Base-by-base conservation (phyloP, 2,329 filamentous ascomycete species). In the Diatrype stigma region DNA sequence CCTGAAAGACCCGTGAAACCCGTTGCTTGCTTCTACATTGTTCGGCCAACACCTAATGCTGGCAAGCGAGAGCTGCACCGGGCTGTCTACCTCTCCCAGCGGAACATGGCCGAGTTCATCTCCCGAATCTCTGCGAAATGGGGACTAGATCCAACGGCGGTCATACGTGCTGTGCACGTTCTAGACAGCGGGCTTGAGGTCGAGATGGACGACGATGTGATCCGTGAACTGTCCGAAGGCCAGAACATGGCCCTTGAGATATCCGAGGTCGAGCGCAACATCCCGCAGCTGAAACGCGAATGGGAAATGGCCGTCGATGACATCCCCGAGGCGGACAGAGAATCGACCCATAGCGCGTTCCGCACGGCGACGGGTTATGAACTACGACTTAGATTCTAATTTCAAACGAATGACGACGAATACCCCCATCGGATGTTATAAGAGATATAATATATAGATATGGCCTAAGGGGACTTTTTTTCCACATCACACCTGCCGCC, bases 21-120 rank as follows among this genome's bases (percentile, higher is more conserved):
- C 67, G 84, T 95, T 40, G 93, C 93, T 46, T 96, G 92, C 72
- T 91, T 97, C 68, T 97, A 96, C 64, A 73, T 96, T 21, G 78
- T 79, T 10, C 83, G 77, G 53, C 72, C 80, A 47, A 70, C 79
- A 14, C 67, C 77, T 23, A 77, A 71, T 17, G 47, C 69, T 34
- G 82, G 75, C 30, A 67, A 77, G 30, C 76, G 81, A 49, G 81
- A 85, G 54, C 88, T 87, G 59, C 86, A 96, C 70, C 85, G 88
- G 54, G 93, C 94, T 6, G 78, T 97, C 14, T 99, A 99, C 67
- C 75, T 97, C 12, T 83, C 82, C 64, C 81, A 90, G 60, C 84
- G 92, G 35, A 91, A 85, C 1, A 72, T 90, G 17, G 79, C 81
- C 46, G 89, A 95, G 54, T 81, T 99, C 47, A 83, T 87, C 54